Base-by-base conservation (phyloP, 768 basidiomycete species). In the Lactarius akahatsu region DNA sequence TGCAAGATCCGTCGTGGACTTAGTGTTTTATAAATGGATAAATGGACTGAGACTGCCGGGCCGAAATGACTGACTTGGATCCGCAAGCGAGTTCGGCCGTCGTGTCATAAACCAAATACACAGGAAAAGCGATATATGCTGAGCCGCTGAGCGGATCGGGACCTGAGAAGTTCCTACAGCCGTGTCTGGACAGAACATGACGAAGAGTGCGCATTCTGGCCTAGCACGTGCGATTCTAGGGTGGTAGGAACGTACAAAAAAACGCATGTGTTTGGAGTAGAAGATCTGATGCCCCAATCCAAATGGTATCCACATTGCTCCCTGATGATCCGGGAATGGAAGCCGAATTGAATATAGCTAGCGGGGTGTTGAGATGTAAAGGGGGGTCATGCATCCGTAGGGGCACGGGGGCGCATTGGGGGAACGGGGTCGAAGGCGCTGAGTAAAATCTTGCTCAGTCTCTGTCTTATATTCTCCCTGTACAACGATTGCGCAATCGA, bases 401-500 rank as follows among this genome's bases (percentile, higher is more conserved):
- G n/a, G n/a, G n/a, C n/a, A n/a, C n/a, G n/a, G n/a, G n/a, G 20
- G 40, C 3, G 9, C 40, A 4, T 43, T 28, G 38, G 9, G 43
- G 36, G 30, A 23, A 61, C 11, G 34, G 43, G 2, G 36, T 32
- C 11, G 20, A 28, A 26, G 30, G 41, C 20, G 55, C 18, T 20
- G 18, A 20, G 36, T 2, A 11, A 32, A 15, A n/a, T 28, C 13
- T n/a, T 26, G 47, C 36, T 36, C 36, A 38, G 38, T 15, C 6
- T 15, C 10, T 13, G 50, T 8, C 10, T 61, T 68, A 61, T 66
- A 68, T 60, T 15, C 43, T 16, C 32, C 34, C 5, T 57, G 38
- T 38, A 28, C 16, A 28, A 57, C 68, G 68, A 69, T 69, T 41
- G 68, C 68, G 68, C 68, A 69, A 69, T 69, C 43, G 9, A 23